Base-by-base conservation (phyloP, 2,329 filamentous ascomycete genomes). In the Botrytis galanthina region DNA sequence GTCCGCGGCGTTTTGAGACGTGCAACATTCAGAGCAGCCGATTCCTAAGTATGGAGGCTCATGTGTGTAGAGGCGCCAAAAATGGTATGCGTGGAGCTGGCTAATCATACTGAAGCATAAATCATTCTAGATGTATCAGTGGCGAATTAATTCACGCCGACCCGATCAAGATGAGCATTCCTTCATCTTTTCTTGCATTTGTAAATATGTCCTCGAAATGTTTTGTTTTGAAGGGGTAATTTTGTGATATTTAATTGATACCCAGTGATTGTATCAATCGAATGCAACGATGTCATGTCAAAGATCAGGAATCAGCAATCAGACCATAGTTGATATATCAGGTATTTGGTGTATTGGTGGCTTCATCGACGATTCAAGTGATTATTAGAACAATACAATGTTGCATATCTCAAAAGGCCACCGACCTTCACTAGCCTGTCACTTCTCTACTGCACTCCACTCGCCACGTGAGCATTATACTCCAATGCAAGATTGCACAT, bases 351-450 rank as follows among this genome's bases (percentile, higher is more conserved):
- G 6, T 29, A n/a, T 29, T 29, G 51, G 29, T 57, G n/a, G 35
- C 35, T 62, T 39, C 35, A 26, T 62, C 60, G n/a, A 39, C 7
- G 37, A 42, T 3, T 18, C 35, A n/a, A 62, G 37, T 42, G 29
- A 37, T 12, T 3, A 39, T 6, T 35, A 29, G n/a, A 60, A 46
- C 32, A 32, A 22, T 20, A 1, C 18, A 70, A 61, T 29, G 29
- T 70, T 70, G 68, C 69, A 71, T 18, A 42, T 44, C 32, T 63
- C 22, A 63, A 63, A 62, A 63, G 69, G 29, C 57, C 57, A 29
- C 42, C 10, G 63, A 26, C 29, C 42, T 67, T 18, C 3, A n/a
- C 46, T 18, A 29, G 63, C 10, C 18, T 48, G 35, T 5, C 35
- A 39, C 4, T 5, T 57, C 14, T 29, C 14, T 29, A 39, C 22